Base-by-base conservation (phyloP, 2,329 filamentous ascomycete species). In the Cylindrodendrum hubeiense region DNA sequence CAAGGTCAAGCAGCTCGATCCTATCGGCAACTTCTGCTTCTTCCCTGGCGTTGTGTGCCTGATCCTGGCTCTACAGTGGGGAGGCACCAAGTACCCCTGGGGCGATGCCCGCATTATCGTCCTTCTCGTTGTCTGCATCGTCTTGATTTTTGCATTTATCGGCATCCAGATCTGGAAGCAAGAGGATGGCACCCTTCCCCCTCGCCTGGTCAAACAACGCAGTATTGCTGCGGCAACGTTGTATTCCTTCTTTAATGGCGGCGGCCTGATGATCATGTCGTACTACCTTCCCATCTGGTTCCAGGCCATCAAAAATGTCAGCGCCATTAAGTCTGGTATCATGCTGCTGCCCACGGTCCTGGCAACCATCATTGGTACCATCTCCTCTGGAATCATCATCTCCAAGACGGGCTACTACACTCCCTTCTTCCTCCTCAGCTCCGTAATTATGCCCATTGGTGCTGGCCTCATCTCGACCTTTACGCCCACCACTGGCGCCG, bases 21-120 rank as follows among this genome's bases (percentile, higher is more conserved):
- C 74, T 8, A 61, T 77, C 2, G 78, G 78, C 5, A 74, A 73
- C 6, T 53, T 69, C 4, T 63, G 79, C 4, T 77, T 80, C n/a
- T 70, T 77, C 66, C 76, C 76, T 0, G 71, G 80, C 8, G 77
- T 85, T 4, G 73, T 85, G 17, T 86, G 82, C 65, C 77, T 86
- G 15, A 70, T 86, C 0, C 75, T 87, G 0, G 84, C 84, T n/a
- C 74, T 87, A 5, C 83, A 86, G 60, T 87, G 83, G 83, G 82
- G 82, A 21, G 82, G 81, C 5, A 74, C 73, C 19, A 77, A 74
- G 46, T 80, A 81, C 41, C 54, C 68, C 3, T 78, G 71, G 76
- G 67, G 43, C 43, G 65, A 66, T 46, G 68, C 56, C 12, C 65
- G 51, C n/a, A 72, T 76, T 12, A 72, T 70, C 0, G 69, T 65